Percentiles rank a stretch among this genome's conserved stretches.
Evolutionary conservation across 495 filamentous ascomycete genomes (phyloP).

Genomic region (Echria macrotheca): DNA sequence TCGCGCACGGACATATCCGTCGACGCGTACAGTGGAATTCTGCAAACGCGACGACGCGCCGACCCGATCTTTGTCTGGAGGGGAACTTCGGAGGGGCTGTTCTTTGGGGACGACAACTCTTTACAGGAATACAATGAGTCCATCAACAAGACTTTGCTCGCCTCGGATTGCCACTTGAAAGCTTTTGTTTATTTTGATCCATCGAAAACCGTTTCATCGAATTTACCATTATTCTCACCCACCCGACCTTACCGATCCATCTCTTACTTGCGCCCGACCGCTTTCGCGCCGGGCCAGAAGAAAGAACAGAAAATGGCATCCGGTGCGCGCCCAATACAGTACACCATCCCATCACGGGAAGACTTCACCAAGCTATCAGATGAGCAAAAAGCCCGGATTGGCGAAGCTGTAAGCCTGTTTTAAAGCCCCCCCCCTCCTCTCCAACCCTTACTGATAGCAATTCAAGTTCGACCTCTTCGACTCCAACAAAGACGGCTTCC

Average conservation of each 20-base stretch:
- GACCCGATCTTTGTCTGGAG: constrained; percentile 5
- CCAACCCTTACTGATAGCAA: background rate
- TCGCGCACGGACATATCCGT: constrained; percentile 5
- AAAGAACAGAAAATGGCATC: constrained; percentile 29
- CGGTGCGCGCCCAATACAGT: constrained; percentile 26
- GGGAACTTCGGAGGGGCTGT: constrained; percentile 2
- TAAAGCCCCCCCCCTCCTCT: background rate
- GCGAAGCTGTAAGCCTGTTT: constrained; percentile 26
- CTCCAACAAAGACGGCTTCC: constrained; percentile 87
- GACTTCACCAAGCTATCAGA: constrained; percentile 32
- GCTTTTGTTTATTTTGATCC: background rate
- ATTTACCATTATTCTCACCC: no score
- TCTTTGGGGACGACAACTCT: no score
- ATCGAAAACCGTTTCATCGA: no score
- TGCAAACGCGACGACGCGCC: background rate
- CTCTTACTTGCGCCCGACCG: background rate
- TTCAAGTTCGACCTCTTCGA: constrained; percentile 90
- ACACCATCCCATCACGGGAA: constrained; percentile 28
- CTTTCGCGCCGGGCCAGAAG: no score
- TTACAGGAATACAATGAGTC: no score
- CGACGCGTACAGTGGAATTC: constrained; percentile 17
- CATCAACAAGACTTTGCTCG: background rate
- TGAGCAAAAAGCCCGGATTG: constrained; percentile 31
- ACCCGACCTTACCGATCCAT: no score
- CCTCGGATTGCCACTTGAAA: background rate